Percentiles rank a stretch among this genome's conserved stretches.
Evolutionary conservation across 331 rosid species (phyloP).

Genomic region (Erythrophleum ivorense): DNA sequence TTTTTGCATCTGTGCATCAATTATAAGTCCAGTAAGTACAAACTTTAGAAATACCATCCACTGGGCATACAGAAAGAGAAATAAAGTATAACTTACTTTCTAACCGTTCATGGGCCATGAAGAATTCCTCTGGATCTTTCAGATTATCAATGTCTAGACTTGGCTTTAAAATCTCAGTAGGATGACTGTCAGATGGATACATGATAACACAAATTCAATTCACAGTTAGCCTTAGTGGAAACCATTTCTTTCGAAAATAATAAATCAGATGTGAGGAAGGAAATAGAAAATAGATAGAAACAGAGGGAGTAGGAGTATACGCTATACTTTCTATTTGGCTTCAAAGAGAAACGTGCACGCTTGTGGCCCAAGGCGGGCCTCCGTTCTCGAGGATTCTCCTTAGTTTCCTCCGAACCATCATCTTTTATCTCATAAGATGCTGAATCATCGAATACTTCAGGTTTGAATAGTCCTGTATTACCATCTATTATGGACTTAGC

Average conservation of each 20-base stretch:
- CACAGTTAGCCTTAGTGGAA: neutral
- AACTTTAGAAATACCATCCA: constrained; percentile 10
- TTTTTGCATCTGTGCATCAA: constrained; percentile 69
- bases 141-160: constrained; percentile 50
- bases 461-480: constrained; percentile 36
- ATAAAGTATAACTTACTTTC: constrained; percentile 56
- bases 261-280: neutral
- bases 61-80: constrained; percentile 20
- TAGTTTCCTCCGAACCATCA: constrained; percentile 40
- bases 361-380: constrained; percentile 81
- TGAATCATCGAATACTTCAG: constrained; percentile 32
- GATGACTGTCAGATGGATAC: constrained; percentile 54
- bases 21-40: constrained; percentile 32
- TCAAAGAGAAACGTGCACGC: constrained; percentile 68
- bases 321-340: constrained; percentile 59
- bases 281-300: neutral
- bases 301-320: neutral
- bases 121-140: constrained; percentile 69
- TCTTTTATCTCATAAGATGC: constrained; percentile 37
- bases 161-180: constrained; percentile 55
- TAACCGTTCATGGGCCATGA: constrained; percentile 59
- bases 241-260: neutral
- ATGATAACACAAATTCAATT: constrained; percentile 24
- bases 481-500: constrained; percentile 50
- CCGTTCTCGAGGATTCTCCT: constrained; percentile 57